Evolutionary conservation across 768 basidiomycete species (phyloP), one percentile per base, ranked within the genome.

Genomic region (Tulasnella sp.): DNA sequence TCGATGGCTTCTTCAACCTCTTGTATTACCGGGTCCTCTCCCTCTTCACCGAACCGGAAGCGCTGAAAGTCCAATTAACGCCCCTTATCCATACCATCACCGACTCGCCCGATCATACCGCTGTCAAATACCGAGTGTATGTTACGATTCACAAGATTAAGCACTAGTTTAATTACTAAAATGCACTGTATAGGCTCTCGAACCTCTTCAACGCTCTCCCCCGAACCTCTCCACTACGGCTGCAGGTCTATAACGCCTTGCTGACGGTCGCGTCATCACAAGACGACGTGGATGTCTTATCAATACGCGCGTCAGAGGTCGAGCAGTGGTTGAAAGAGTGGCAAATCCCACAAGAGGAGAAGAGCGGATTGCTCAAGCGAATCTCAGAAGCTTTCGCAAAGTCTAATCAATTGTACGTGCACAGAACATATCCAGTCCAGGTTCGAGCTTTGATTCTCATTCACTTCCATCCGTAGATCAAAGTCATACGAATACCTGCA

Each of bases 1-100:
- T 83, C 63, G 88, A 91, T 73, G 89, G 89, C 19, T 91, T 90
- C 71, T 91, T 89, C 77, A 90, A 90, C 70, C 77, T 91, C 32
- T 68, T 91, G 44, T 85, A 80, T 66, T 79, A 88, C 2, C 86
- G 90, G 72, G 68, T 89, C 41, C 77, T 86, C 64, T 70, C 77
- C 9, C 72, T 86, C 24, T 84, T 80, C 5, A 62, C 72, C 49
- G 77, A 80, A 58, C 77, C 81, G 4, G 68, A 78, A 17, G 81
- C 84, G 69, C 75, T 75, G n/a, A 79, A 74, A 66, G 69, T 75
- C 54, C 77, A 78, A 65, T 66, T 84, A 45, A 67, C 70, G 15
- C 67, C 72, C 27, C 73, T 89, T 49, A 70, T 85, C 48, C 72
- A 73, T 63, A 75, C 77, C 24, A 80, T 88, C 58, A 74, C 80